A percentile compares a stretch with the other conserved stretches of the same genome.
Conservation (phyloP, 306 rosid genomes). For the Acacia crassicarpa region DNA sequence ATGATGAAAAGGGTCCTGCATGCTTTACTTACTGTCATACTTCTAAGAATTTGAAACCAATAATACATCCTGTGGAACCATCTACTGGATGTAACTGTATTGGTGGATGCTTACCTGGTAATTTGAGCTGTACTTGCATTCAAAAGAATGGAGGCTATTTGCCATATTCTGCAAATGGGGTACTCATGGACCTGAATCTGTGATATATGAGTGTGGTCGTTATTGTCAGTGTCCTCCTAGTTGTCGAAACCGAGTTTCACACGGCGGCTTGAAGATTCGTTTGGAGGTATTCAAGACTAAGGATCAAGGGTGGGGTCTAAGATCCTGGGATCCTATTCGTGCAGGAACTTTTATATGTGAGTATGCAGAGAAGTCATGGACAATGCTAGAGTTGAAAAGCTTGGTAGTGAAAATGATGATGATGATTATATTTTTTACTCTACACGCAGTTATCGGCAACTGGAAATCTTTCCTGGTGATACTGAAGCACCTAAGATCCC, state of each 20-base stretch:
- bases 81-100: slow-evolving; percentile 64
- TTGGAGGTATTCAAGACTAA: slow-evolving; percentile 51
- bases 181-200: slow-evolving; percentile 60
- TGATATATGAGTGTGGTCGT: slow-evolving; percentile 72
- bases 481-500: slow-evolving; percentile 61
- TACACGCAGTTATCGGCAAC: slow-evolving; percentile 57
- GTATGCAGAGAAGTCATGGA: slow-evolving; percentile 82
- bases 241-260: slow-evolving; percentile 74
- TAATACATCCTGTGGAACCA: slow-evolving; percentile 45
- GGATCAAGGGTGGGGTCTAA: slow-evolving; percentile 74
- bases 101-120: slow-evolving; percentile 73
- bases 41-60: slow-evolving; percentile 56
- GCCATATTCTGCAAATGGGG: slow-evolving; percentile 62
- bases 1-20: slow-evolving; percentile 86
- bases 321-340: slow-evolving; percentile 89
- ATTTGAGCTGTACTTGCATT: slow-evolving; percentile 60
- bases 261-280: slow-evolving; percentile 65
- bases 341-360: slow-evolving; percentile 82
- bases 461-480: slow-evolving; percentile 67
- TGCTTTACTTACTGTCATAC: slow-evolving; percentile 61
- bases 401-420: slow-evolving; percentile 61
- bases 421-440: slow-evolving; percentile 74
- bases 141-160: slow-evolving; percentile 67
- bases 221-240: slow-evolving; percentile 78
- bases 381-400: slow-evolving; percentile 51